These are phyloP conservation scores for Cylindrotheca fusiformis DNA, from an alignment of 108 stramenopile genomes.

Conservation along the genomic window DNA sequence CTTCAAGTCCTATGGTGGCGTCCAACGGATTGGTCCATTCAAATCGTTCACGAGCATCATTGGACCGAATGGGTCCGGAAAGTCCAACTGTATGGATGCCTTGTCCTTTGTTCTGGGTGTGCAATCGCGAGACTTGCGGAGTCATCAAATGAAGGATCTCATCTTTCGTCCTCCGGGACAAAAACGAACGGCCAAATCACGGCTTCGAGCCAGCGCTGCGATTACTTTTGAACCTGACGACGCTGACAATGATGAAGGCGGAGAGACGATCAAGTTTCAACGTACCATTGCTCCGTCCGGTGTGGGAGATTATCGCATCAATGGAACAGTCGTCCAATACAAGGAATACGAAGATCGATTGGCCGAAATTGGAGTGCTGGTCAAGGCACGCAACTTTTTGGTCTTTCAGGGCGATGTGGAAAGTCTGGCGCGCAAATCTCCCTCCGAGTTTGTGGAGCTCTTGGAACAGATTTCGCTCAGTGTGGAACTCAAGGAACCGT, in stretches of 20 bases:
- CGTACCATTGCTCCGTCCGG: conserved; percentile 85
- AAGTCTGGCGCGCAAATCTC: conserved; percentile 89
- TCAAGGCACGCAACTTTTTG: conserved; percentile 98
- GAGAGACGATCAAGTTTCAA: conserved; percentile 68
- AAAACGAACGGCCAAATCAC: conserved; percentile 13
- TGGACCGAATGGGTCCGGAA: conserved; percentile 78
- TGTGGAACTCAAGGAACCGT: conserved; percentile 73
- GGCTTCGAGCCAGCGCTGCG: conserved; percentile 26
- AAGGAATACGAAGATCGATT: conserved; percentile 85
- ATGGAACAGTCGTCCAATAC: conserved; percentile 69
- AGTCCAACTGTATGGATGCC: conserved; percentile 91
- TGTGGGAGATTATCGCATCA: conserved; percentile 83
- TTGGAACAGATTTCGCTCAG: conserved; percentile 92
- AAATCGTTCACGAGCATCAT: conserved; percentile 94
- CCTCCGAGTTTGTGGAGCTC: conserved; percentile 90
- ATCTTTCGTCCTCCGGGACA: conserved; percentile 83
- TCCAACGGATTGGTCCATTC: conserved; percentile 94
- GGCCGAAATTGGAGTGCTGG: conserved; percentile 91
- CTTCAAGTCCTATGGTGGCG: conserved; percentile 98
- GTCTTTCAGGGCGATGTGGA: conserved; percentile 99
- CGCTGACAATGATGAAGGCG: conserved; percentile 37
- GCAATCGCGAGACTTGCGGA: conserved; percentile 91
- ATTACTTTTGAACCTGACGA: conserved; percentile 22
- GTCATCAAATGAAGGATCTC: conserved; percentile 90
- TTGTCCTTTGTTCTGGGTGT: conserved; percentile 97